Evolutionary conservation across 257 asterid genomes (phyloP).

Genomic region (Linderniella brevidens): DNA sequence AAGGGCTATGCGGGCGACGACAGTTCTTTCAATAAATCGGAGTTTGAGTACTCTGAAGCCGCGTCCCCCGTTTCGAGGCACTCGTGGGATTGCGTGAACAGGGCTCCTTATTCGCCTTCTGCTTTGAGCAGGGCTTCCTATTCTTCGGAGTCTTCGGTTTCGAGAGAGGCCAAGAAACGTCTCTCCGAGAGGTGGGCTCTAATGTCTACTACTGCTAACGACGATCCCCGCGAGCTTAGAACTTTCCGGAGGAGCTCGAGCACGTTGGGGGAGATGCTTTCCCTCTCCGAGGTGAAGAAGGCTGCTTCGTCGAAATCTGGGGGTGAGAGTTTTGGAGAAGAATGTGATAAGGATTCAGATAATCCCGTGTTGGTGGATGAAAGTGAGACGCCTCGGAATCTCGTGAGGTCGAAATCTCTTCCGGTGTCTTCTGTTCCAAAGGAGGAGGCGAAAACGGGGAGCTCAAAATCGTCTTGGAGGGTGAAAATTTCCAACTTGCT

Average conservation of each 20-base stretch:
- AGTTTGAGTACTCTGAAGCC: constrained; percentile 68
- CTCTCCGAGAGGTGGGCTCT: constrained; percentile 94
- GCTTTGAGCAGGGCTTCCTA: constrained; percentile 73
- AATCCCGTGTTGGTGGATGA: constrained; percentile 6
- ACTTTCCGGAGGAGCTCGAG: constrained; percentile 52
- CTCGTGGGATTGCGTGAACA: constrained; percentile 81
- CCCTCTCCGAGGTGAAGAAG: constrained; percentile 74
- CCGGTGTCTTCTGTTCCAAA: constrained; percentile 54
- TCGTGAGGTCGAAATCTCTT: constrained; percentile 69
- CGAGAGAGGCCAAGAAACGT: constrained; percentile 93
- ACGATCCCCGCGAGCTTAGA: constrained; percentile 55
- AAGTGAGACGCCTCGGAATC: constrained; percentile 31
- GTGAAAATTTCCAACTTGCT: constrained; percentile 79
- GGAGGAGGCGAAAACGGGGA: constrained; percentile 34
- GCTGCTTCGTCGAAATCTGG: not conserved
- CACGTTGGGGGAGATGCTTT: constrained; percentile 96
- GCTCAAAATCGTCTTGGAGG: constrained; percentile 45
- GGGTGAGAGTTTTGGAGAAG: not conserved
- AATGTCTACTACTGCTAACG: constrained; percentile 71
- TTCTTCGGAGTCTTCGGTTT: constrained; percentile 93
- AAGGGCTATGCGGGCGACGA: constrained; percentile 81
- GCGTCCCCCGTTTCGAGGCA: constrained; percentile 79
- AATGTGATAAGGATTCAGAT: too few relatives aligned
- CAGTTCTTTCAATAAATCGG: constrained; percentile 76
- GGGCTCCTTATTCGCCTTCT: constrained; percentile 62